These are phyloP conservation scores for Crithidia thermophila DNA, from an alignment of 208 protist genomes.

Conservation along the genomic window DNA sequence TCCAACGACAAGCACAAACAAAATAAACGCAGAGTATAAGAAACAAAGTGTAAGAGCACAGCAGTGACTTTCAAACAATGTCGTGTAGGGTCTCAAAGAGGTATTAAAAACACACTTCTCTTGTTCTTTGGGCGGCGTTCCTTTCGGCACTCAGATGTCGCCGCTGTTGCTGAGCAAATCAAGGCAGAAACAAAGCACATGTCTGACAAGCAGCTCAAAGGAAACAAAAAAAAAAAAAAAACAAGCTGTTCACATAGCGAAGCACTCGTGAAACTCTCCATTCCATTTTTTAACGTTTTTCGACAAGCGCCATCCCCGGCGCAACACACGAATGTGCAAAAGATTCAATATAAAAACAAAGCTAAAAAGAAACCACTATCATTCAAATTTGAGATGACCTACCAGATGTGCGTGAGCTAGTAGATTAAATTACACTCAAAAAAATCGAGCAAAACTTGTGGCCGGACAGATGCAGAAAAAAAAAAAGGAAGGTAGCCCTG, in stretches of 20 bases:
- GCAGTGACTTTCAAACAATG: no score
- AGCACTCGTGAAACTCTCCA: neutral
- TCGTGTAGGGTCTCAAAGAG: no score
- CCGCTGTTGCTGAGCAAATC: no score
- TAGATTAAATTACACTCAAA: neutral
- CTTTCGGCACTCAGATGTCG: no score
- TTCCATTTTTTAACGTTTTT: neutral
- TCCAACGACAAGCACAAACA: neutral
- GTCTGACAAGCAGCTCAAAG: no score
- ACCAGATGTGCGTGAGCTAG: no score
- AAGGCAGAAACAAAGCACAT: no score
- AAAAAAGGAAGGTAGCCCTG: conserved; percentile 11
- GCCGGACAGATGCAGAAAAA: conserved; percentile 1
- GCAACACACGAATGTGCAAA: neutral
- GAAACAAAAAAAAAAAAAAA: conserved; percentile 2
- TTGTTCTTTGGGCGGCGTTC: no score
- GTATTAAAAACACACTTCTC: no score
- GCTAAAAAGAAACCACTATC: conserved; percentile 16
- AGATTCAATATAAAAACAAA: neutral
- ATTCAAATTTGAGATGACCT: no score
- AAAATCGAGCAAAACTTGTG: conserved; percentile 6
- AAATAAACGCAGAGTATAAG: neutral
- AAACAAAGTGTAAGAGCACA: neutral
- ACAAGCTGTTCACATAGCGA: conserved; percentile 2
- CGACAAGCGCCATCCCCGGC: neutral